Base-by-base conservation (phyloP, 1,284 basidiomycete species). In the Ustanciosporium gigantosporum region DNA sequence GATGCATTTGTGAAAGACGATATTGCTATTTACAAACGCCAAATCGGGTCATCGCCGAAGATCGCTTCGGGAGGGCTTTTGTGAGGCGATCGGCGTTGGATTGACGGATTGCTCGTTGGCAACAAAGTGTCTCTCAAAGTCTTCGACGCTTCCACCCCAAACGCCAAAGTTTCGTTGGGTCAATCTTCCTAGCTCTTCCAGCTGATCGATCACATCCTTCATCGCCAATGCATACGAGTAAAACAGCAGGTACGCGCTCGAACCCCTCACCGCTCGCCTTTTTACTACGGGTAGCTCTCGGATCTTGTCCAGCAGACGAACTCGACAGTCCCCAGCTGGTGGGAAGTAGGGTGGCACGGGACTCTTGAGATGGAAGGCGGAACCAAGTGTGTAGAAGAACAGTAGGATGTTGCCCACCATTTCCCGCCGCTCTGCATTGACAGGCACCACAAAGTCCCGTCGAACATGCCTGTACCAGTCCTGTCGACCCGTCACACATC, bases 331-430 rank as follows among this genome's bases (percentile, higher is more conserved):
- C 69, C 91, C 90, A 0, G 89, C 93, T 0, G 92, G 92, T 2
- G 94, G 94, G 1, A 98, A 84, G 78, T 93, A 96, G 0, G 94
- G 91, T 0, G 94, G 91, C 22, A 98, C 81, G 0, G 94, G 94
- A 3, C 88, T 86, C 68, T 96, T 94, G 23, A 93, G 82, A 22
- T 87, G 82, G 77, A 96, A 91, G 0, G 90, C 88, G 0, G 90
- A 86, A 1, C 90, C 87, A 5, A 98, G 82, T 0, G 87, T 87
- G 23, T 91, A 91, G 78, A 96, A 90, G 78, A 88, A 92, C 11
- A 97, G 84, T 46, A 97, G 88, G 47, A 96, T 88, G 77, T 91
- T 95, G 25, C 92, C 92, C 36, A 81, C 82, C 80, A 97, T 90
- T 75, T 95, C 91, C 4, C 88, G 85, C 17, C 92, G 83, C 68